phyloP scores from a whole-genome alignment of 1,139 yeast genomes.

The Meyerozyma athensensis region DNA sequence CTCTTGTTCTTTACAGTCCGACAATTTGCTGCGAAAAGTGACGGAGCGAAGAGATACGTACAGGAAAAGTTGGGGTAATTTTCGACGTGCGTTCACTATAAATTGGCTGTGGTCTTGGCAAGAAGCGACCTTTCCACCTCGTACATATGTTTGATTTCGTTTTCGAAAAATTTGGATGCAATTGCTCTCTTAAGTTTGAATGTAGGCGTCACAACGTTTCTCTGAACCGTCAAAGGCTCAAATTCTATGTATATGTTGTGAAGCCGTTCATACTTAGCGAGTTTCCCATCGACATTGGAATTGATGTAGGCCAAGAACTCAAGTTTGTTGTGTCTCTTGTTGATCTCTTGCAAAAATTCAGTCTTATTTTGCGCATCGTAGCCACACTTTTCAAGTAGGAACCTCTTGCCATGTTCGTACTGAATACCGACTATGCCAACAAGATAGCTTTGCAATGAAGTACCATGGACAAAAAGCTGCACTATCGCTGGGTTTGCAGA shows the following conservation, averaged over 20 bases:
- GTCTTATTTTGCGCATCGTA: not conserved
- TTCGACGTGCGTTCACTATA: too few relatives aligned
- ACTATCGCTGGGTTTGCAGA: slow-evolving; percentile 27
- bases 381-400: not conserved
- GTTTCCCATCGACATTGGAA: slow-evolving; percentile 17
- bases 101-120: not conserved
- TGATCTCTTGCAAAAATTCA: slow-evolving; percentile 14
- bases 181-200: slow-evolving; percentile 36
- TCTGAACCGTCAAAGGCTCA: slow-evolving; percentile 38
- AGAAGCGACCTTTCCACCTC: slow-evolving; percentile 14
- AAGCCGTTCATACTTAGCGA: slow-evolving; percentile 35
- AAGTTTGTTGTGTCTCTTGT: slow-evolving; percentile 22
- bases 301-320: slow-evolving; percentile 26
- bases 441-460: slow-evolving; percentile 52
- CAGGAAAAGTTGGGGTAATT: slow-evolving; percentile 2
- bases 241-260: slow-evolving; percentile 31
- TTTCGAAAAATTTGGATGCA: slow-evolving; percentile 28
- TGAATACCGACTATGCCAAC: slow-evolving; percentile 63
- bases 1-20: not conserved
- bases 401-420: slow-evolving; percentile 1
- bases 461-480: slow-evolving; percentile 52
- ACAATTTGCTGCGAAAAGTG: slow-evolving; percentile 1
- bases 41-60: not conserved
- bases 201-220: slow-evolving; percentile 40
- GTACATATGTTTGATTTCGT: slow-evolving; percentile 13